These are phyloP conservation scores for Trichosporon asahii DNA, from an alignment of 1,284 basidiomycete genomes.

Conservation along the genomic window DNA sequence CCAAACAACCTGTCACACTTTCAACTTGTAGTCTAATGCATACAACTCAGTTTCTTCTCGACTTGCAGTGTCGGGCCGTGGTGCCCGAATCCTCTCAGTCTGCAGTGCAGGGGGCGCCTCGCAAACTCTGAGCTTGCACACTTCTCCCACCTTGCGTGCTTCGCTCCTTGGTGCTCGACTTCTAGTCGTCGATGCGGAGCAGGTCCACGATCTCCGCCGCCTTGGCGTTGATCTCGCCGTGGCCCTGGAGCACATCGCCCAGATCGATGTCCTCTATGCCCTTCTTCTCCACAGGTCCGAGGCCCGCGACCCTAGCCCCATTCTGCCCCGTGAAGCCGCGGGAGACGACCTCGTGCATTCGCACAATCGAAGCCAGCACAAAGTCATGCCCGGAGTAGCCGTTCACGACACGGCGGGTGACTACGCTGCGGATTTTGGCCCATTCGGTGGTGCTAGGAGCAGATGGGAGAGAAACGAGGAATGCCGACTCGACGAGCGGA, in stretches of 20 bases:
- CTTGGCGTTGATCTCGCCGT: slow-evolving; percentile 49
- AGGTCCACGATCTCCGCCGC: slow-evolving; percentile 47
- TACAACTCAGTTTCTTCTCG: no score
- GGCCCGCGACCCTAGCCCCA: slow-evolving; percentile 50
- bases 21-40: background rate
- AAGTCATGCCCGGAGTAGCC: slow-evolving; percentile 54
- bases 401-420: slow-evolving; percentile 56
- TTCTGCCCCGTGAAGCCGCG: slow-evolving; percentile 49
- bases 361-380: slow-evolving; percentile 56
- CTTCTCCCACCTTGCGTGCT: background rate
- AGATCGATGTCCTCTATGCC: slow-evolving; percentile 54
- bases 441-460: slow-evolving; percentile 54
- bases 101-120: no score
- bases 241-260: slow-evolving; percentile 47
- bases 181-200: slow-evolving; percentile 44
- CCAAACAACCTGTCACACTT: no score
- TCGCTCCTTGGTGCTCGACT: background rate
- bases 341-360: slow-evolving; percentile 55
- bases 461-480: slow-evolving; percentile 55
- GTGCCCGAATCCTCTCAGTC: no score
- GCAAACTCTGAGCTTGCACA: no score
- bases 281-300: slow-evolving; percentile 46
- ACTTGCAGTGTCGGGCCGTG: no score
- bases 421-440: slow-evolving; percentile 52
- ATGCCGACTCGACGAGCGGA: slow-evolving; percentile 56